These are phyloP conservation scores for Colletotrichum kahawae DNA, from an alignment of 2,329 filamentous ascomycete species.

Conservation along the genomic window DNA sequence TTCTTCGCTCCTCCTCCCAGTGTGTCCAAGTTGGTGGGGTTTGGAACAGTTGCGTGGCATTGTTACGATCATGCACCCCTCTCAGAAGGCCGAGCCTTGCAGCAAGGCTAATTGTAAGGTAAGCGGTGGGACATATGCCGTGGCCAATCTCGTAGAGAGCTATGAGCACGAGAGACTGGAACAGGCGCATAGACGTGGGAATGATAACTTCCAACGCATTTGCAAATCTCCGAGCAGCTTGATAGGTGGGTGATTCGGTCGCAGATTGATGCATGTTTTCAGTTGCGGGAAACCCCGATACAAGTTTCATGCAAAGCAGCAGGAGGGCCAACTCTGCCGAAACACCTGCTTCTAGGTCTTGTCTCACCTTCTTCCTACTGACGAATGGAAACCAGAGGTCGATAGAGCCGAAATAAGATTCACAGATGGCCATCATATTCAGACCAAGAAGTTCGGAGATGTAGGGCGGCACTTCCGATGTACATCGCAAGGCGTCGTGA, in stretches of 20 bases:
- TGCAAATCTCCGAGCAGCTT: conserved; percentile 17
- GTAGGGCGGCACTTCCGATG: not conserved
- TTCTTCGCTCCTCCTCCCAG: conserved; percentile 36
- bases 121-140: conserved; percentile 37
- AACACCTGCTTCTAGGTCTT: not conserved
- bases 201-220: conserved; percentile 25
- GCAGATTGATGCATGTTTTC: not conserved
- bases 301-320: conserved; percentile 30
- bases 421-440: conserved; percentile 5
- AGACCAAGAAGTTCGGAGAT: not conserved
- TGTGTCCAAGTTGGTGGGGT: conserved; percentile 29
- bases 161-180: conserved; percentile 33
- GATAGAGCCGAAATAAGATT: conserved; percentile 25
- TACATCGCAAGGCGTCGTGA: not conserved
- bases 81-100: conserved; percentile 24
- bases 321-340: conserved; percentile 22
- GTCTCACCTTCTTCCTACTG: conserved; percentile 23
- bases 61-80: conserved; percentile 28
- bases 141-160: conserved; percentile 38
- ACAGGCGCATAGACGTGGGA: conserved; percentile 27
- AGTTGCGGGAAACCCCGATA: not conserved
- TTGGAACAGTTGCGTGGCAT: conserved; percentile 31
- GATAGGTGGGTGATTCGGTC: not conserved
- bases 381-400: conserved; percentile 29
- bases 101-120: conserved; percentile 29